Evolutionary conservation across 164 flowering plant species (phyloP), one percentile per base, ranked within the genome.

Genomic region (Aristolochia fimbriata): DNA sequence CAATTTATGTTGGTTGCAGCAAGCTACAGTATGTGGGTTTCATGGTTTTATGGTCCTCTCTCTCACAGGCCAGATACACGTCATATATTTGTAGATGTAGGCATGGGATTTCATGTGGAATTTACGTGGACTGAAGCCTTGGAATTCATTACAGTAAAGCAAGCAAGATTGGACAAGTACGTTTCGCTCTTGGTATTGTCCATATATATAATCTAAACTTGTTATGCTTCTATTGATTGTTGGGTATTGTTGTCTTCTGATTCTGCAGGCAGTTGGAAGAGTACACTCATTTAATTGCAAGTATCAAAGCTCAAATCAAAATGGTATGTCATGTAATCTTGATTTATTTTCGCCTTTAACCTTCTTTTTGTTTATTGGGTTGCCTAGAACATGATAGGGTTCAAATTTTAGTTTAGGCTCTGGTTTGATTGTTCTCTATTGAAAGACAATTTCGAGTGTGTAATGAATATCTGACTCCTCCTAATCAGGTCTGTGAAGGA

Each of bases 51-150:
- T 53, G 6, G n/a, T 56, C 9, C 25, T 46, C 41, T 13, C 65
- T 41, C 60, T 37, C 59, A 31, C 88, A 93, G 99, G 70, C 97
- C 97, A 53, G 96, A 90, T 71, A 93, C 97, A 51, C 76, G 77
- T 43, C 80, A 64, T 55, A 82, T 93, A 64, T 90, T 85, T 82
- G 89, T 94, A 22, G 91, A 91, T 64, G 55, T 94, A 68, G 99
- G 99, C 61, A 77, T 86, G 59, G 99, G 99, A 62, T 94, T 94
- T 73, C 86, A 88, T 71, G 97, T 84, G 65, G 93, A 94, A 77
- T 81, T 94, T 69, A 88, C 99, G 25, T 91, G 97, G 93, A 62
- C 91, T 64, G 97, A 94, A 78, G 99, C 97, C 65, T 61, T 88
- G 52, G 76, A 78, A 10, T 85, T 65, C 72, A 88, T 91, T 57